phyloP scores from a whole-genome alignment of 305 asterid genomes.

The Solanum hybrid region DNA sequence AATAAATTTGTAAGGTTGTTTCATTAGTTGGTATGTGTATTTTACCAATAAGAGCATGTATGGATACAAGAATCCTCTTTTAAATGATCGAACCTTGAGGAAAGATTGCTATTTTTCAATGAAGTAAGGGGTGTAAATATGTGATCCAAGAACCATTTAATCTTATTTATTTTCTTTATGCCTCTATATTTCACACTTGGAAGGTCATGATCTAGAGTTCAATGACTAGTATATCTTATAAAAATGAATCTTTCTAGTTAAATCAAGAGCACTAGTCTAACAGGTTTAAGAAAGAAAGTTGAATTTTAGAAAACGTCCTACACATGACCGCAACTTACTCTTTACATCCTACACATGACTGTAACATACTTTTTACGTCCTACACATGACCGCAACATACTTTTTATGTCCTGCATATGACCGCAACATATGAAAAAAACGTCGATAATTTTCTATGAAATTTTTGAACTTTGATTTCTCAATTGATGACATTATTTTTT shows the following conservation, averaged over 20 bases:
- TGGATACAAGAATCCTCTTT: background rate
- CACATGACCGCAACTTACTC: background rate
- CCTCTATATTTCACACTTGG: background rate
- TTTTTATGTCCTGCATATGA: background rate
- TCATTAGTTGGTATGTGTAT: background rate
- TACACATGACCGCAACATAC: background rate
- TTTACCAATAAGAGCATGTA: background rate
- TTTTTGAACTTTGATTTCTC: constrained; percentile 2
- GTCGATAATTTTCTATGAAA: background rate
- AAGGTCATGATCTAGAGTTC: background rate
- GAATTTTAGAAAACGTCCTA: background rate
- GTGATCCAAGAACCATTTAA: background rate
- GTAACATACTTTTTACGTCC: background rate
- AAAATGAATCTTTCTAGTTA: background rate
- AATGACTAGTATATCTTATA: background rate
- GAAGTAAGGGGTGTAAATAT: background rate
- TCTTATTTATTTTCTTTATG: background rate
- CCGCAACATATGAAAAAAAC: constrained; percentile 5
- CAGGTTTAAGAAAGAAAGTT: background rate
- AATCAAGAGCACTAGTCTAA: background rate
- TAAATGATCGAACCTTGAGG: background rate
- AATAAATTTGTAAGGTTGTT: background rate
- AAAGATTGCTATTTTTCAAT: background rate
- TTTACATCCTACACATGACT: background rate
- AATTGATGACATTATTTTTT: constrained; percentile 38